phyloP scores from a whole-genome alignment of 805 yeast species.

The Metschnikowia kunwiensis region DNA sequence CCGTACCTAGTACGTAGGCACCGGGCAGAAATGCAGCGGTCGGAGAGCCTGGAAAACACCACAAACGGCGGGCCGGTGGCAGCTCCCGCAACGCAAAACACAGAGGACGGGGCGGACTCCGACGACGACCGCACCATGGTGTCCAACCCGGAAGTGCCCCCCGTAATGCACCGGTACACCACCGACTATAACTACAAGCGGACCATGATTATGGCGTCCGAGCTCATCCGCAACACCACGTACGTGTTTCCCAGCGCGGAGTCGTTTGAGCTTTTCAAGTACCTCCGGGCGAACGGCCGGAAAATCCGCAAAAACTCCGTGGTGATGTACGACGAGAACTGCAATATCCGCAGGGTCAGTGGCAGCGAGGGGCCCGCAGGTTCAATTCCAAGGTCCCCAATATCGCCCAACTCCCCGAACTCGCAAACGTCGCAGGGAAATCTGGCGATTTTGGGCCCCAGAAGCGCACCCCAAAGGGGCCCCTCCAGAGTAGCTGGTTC shows the following conservation, averaged over 20 bases:
- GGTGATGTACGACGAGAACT: conserved; percentile 11
- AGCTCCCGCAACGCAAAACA: background rate
- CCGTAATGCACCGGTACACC: conserved; percentile 23
- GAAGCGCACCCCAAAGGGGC: background rate
- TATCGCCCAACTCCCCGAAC: too few relatives aligned
- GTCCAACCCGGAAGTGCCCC: conserved; percentile 3
- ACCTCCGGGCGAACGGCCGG: conserved; percentile 23
- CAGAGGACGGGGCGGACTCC: background rate
- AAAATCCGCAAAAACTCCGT: conserved; percentile 22
- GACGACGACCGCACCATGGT: conserved; percentile 15
- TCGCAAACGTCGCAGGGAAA: background rate
- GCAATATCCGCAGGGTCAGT: conserved; percentile 2
- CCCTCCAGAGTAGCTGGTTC: background rate
- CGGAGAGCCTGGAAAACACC: background rate
- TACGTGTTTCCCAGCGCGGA: conserved; percentile 32
- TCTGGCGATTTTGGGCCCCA: background rate
- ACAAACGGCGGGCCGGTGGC: too few relatives aligned
- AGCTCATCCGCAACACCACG: conserved; percentile 27
- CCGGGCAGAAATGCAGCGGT: conserved; percentile 18
- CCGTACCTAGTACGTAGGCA: conserved; percentile 37
- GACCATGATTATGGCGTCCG: conserved; percentile 29
- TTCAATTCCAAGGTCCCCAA: background rate
- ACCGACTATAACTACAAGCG: conserved; percentile 29
- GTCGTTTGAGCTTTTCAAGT: conserved; percentile 29
- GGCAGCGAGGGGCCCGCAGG: background rate